Evolutionary conservation across 2,329 filamentous ascomycete species (phyloP), one percentile per base, ranked within the genome.

Genomic region (Aspergillus sojae): DNA sequence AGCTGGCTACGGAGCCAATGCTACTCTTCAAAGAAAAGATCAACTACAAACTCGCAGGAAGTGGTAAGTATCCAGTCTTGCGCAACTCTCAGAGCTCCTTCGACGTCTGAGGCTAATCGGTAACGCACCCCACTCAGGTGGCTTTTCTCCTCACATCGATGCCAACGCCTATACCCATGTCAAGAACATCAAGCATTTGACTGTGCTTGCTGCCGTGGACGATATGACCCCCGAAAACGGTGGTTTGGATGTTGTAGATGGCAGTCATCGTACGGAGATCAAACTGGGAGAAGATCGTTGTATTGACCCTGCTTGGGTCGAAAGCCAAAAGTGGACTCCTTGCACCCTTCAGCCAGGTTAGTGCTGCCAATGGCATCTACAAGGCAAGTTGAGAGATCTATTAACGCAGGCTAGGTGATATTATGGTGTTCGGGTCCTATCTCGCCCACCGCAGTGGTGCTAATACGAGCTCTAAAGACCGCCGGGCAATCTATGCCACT

Each of bases 21-120:
- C 62, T 79, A 21, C 71, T 81, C 1, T 81, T 81, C 71, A 80
- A 81, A 50, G 78, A 81, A 61, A 81, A 81, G 67, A 80, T 81
- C 58, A 80, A 80, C 63, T 80, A 80, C 66, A 79, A 80, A 63
- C 70, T 79, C 7, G 71, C 78, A 2, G 78, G 75, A n/a, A 78
- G 78, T 62, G 78, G 77, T 72, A 56, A 57, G 63, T 36, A 19
- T 30, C 26, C 30, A 11, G 36, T 21, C 3, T n/a, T 11, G 28
- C 14, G 10, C 36, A 4, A 14, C 3, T 41, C 39, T 21, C 12
- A 23, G 7, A 19, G 34, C 9, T 55, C 14, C 34, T 28, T 19
- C 7, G 34, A 12, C 41, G 11, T 32, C 16, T 19, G 7, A 16
- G 6, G 16, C 26, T 50, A 30, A 41, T 41, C 19, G 19, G 19